phyloP scores from a whole-genome alignment of 805 yeast genomes.

The Hanseniaspora nectarophila region DNA sequence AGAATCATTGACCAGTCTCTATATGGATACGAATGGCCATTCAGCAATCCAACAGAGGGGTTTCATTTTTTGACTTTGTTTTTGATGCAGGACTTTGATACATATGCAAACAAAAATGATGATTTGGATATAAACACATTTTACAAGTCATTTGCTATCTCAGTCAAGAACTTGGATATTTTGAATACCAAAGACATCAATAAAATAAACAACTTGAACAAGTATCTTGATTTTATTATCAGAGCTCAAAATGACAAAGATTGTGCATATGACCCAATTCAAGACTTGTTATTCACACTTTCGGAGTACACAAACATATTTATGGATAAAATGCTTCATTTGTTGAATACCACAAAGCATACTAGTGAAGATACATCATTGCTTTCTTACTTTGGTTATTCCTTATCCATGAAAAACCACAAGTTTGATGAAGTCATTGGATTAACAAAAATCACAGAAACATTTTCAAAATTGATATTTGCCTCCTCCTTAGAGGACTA shows the following conservation, averaged over 20 bases:
- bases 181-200: neutral
- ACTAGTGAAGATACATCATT: neutral
- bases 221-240: neutral
- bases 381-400: neutral
- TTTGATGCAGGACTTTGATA: conserved; percentile 3
- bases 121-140: neutral
- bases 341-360: neutral
- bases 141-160: neutral
- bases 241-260: neutral
- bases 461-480: neutral
- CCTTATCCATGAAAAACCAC: neutral
- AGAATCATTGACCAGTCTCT: conserved; percentile 4
- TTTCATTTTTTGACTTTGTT: conserved; percentile 8
- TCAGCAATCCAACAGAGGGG: neutral
- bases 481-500: neutral
- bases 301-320: neutral
- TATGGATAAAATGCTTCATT: neutral
- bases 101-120: neutral
- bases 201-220: neutral
- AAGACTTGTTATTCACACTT: neutral
- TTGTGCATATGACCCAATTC: conserved; percentile 1
- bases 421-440: neutral
- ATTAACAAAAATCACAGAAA: neutral
- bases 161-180: neutral
- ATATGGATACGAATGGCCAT: conserved; percentile 5